A percentile compares a stretch with the other conserved stretches of the same genome.
These are phyloP conservation scores for Tarenaya hassleriana DNA, from an alignment of 345 rosid species.

Conservation along the genomic window DNA sequence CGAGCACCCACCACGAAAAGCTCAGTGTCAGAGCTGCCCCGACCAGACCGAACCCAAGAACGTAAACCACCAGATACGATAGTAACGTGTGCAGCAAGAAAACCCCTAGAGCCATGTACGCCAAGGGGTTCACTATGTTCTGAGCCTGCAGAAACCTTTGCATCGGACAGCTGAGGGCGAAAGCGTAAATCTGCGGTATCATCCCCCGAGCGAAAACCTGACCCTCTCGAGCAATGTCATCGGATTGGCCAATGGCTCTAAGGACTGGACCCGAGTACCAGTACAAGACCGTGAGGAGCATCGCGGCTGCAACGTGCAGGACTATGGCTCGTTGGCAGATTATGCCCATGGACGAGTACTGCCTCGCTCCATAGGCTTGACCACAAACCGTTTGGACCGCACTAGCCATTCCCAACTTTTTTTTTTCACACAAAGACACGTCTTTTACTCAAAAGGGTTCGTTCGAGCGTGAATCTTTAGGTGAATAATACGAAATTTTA, in stretches of 20 bases:
- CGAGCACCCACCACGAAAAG: constrained; percentile 82
- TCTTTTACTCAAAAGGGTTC: no score
- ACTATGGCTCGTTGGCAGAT: constrained; percentile 89
- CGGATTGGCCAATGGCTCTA: constrained; percentile 53
- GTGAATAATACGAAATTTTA: no score
- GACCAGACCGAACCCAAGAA: constrained; percentile 50
- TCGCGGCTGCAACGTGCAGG: constrained; percentile 64
- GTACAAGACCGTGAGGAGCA: constrained; percentile 60
- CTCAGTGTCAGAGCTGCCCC: constrained; percentile 72
- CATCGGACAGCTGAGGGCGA: constrained; percentile 75
- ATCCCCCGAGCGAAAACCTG: constrained; percentile 65
- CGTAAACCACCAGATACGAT: constrained; percentile 51
- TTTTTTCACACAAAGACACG: background rate
- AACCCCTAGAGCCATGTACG: constrained; percentile 68
- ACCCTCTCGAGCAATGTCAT: constrained; percentile 54
- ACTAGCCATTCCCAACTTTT: constrained; percentile 90
- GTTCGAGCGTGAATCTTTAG: no score
- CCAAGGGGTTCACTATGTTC: constrained; percentile 89
- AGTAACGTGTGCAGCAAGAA: constrained; percentile 61
- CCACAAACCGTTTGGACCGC: constrained; percentile 97
- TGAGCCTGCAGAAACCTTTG: constrained; percentile 94
- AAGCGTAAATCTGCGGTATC: constrained; percentile 77
- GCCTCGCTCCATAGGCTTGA: constrained; percentile 84
- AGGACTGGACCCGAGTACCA: constrained; percentile 62
- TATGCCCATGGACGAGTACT: constrained; percentile 68